phyloP scores from a whole-genome alignment of 2,329 filamentous ascomycete genomes.

The Tolypocladium inflatum region DNA sequence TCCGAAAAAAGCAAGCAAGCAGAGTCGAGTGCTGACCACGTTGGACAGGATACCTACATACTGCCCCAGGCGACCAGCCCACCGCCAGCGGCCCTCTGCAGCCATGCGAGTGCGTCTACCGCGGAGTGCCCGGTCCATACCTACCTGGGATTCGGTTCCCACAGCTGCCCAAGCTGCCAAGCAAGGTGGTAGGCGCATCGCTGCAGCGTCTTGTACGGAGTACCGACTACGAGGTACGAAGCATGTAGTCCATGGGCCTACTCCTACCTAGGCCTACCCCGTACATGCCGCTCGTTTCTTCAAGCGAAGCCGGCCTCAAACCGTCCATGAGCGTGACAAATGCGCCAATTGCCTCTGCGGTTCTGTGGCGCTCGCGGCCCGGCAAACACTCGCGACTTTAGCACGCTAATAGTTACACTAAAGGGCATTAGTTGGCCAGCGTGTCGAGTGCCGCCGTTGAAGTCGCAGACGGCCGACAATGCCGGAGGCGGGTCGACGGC shows the following conservation, averaged over 20 bases:
- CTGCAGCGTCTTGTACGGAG: background rate
- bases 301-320: background rate
- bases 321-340: background rate
- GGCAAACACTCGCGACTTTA: background rate
- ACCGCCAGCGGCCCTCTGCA: too few species aligned
- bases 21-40: background rate
- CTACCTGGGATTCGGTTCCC: background rate
- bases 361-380: background rate
- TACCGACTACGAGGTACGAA: background rate
- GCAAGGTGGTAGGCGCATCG: background rate
- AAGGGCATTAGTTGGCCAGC: background rate
- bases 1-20: constrained; percentile 1
- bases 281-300: background rate
- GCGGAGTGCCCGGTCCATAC: background rate
- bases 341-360: background rate
- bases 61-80: background rate
- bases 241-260: too few species aligned
- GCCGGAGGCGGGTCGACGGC: background rate
- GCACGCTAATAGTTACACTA: background rate
- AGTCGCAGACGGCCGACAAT: background rate
- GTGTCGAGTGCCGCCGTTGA: background rate
- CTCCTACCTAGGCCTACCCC: too few species aligned
- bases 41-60: background rate
- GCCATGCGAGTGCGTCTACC: background rate
- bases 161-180: background rate